These are phyloP conservation scores for Trametes sanguinea DNA, from an alignment of 768 basidiomycete genomes.

Conservation along the genomic window DNA sequence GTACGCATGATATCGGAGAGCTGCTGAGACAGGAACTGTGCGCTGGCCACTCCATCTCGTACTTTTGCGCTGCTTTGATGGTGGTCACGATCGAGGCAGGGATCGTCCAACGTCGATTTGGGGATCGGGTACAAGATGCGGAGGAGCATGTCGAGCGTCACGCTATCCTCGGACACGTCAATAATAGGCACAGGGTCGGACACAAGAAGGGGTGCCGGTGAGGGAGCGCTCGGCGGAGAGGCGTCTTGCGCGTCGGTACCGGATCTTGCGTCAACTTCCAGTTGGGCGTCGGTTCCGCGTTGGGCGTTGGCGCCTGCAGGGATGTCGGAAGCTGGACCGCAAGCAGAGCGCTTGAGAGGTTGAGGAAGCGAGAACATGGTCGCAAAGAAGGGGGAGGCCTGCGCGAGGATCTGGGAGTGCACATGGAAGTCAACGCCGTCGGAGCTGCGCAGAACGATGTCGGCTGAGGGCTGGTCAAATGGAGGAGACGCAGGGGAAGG, in stretches of 20 bases:
- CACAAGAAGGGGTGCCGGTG: background rate
- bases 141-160: slow-evolving; percentile 28
- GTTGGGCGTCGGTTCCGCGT: background rate
- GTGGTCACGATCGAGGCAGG: slow-evolving; percentile 20
- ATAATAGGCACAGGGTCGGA: background rate
- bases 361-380: slow-evolving; percentile 30
- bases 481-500: slow-evolving; percentile 1
- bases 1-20: background rate
- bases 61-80: slow-evolving; percentile 32
- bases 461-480: slow-evolving; percentile 27
- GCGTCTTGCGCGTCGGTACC: too few species aligned
- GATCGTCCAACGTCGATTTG: slow-evolving; percentile 10
- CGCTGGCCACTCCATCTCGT: slow-evolving; percentile 28
- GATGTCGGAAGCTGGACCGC: background rate
- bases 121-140: slow-evolving; percentile 29
- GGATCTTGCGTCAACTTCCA: too few species aligned
- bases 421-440: slow-evolving; percentile 34
- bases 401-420: slow-evolving; percentile 32
- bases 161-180: slow-evolving; percentile 22
- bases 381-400: slow-evolving; percentile 34
- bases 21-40: slow-evolving; percentile 12
- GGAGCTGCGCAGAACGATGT: slow-evolving; percentile 33
- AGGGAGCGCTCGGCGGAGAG: too few species aligned
- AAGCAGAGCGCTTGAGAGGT: background rate
- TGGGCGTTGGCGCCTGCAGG: background rate